phyloP scores from a whole-genome alignment of 345 rosid genomes.

The Citrus sinensis region DNA sequence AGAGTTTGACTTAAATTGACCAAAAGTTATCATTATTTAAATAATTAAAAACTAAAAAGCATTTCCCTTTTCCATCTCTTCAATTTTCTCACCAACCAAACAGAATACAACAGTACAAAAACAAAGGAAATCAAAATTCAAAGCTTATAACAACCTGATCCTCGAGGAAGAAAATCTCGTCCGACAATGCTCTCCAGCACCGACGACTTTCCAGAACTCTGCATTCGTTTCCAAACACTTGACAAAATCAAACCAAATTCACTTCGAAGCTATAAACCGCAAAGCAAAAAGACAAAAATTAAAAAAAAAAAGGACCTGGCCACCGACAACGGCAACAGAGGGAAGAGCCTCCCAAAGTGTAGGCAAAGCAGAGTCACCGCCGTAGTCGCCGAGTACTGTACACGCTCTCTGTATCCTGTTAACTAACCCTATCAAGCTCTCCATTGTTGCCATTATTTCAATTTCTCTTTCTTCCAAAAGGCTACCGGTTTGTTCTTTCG shows the following conservation, averaged over 20 bases:
- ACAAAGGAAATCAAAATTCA: neutral
- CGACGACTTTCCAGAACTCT: slow-evolving; percentile 73
- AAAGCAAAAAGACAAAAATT: neutral
- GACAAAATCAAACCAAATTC: neutral
- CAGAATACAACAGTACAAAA: too few relatives aligned
- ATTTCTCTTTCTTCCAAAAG: neutral
- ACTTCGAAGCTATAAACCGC: neutral
- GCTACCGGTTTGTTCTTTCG: neutral
- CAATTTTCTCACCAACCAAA: neutral
- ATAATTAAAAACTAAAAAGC: neutral
- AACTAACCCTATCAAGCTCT: slow-evolving; percentile 54
- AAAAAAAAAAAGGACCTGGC: slow-evolving; percentile 35
- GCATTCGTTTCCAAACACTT: slow-evolving; percentile 2
- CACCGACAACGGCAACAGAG: slow-evolving; percentile 63
- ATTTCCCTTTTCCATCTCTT: neutral
- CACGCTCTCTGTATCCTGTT: slow-evolving; percentile 59
- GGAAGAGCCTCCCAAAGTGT: slow-evolving; percentile 80
- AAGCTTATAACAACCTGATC: slow-evolving; percentile 47
- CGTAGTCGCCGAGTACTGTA: slow-evolving; percentile 59
- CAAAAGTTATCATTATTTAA: neutral
- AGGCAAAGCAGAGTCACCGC: slow-evolving; percentile 41
- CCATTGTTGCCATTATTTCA: slow-evolving; percentile 40
- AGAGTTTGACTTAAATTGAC: neutral
- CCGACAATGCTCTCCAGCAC: slow-evolving; percentile 74
- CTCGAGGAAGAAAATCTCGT: slow-evolving; percentile 67